Evolutionary conservation across 805 yeast species (phyloP).

Genomic region (Hanseniaspora clermontiae): DNA sequence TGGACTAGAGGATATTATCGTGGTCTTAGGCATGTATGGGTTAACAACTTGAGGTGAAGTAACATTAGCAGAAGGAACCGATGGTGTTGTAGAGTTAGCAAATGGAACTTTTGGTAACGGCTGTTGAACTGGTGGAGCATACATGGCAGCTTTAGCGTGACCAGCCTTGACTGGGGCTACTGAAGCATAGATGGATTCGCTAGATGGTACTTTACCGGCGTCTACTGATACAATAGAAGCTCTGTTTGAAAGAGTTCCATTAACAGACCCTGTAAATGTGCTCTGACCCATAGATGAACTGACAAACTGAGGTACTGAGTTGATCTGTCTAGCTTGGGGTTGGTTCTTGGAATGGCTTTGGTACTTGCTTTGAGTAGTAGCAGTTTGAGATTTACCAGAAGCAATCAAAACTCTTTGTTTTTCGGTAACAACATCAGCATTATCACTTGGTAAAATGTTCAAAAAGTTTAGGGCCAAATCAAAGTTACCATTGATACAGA

Average conservation of each 20-base stretch:
- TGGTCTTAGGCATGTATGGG: slow-evolving; percentile 11
- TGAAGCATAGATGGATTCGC: slow-evolving; percentile 1
- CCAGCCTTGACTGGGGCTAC: slow-evolving; percentile 1
- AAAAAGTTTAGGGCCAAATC: slow-evolving; percentile 66
- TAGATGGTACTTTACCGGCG: background rate
- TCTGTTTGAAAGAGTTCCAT: slow-evolving; percentile 2
- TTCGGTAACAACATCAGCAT: slow-evolving; percentile 58
- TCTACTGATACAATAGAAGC: background rate
- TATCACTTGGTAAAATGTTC: slow-evolving; percentile 56
- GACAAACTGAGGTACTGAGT: background rate
- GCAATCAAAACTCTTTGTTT: slow-evolving; percentile 71
- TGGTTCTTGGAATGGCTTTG: slow-evolving; percentile 5
- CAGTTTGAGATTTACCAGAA: slow-evolving; percentile 28
- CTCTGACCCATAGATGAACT: background rate
- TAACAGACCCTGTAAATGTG: background rate
- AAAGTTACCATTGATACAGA: slow-evolving; percentile 72
- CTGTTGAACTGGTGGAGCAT: slow-evolving; percentile 10
- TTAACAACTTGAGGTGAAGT: background rate
- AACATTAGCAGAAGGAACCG: background rate
- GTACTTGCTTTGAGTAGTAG: slow-evolving; percentile 3
- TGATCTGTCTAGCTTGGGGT: background rate
- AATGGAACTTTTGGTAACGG: background rate
- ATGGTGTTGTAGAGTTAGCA: background rate
- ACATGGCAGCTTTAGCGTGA: slow-evolving; percentile 13
- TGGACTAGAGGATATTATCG: slow-evolving; percentile 17